phyloP scores from a whole-genome alignment of 2,329 filamentous ascomycete genomes.

The Coniochaeta hoffmannii region DNA sequence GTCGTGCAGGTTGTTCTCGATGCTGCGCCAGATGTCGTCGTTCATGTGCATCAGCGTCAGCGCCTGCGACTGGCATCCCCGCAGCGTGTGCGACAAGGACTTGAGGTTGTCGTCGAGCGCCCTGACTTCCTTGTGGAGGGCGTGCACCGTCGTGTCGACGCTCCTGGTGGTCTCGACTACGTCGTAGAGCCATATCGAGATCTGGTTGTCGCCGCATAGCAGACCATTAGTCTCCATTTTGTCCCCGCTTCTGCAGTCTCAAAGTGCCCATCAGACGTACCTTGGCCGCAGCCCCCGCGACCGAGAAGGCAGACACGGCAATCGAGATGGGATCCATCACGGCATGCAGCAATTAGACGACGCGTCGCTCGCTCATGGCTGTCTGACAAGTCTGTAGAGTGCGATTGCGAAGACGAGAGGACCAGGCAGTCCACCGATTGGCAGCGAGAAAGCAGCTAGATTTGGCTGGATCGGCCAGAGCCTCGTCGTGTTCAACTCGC shows the following conservation, averaged over 20 bases:
- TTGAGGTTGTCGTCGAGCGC: constrained; percentile 1
- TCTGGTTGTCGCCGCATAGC: neutral
- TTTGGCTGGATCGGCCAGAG: neutral
- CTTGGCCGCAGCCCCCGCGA: constrained; percentile 1
- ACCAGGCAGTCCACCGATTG: neutral
- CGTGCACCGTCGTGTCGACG: neutral
- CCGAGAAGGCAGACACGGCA: constrained; percentile 1
- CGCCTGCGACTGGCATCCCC: constrained; percentile 1
- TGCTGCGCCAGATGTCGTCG: constrained; percentile 2
- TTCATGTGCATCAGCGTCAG: constrained; percentile 3
- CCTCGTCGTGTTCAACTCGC: neutral
- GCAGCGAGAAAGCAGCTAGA: neutral
- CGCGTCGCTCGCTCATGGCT: neutral
- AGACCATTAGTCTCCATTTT: neutral
- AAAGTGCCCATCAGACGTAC: neutral
- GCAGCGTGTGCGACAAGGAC: neutral
- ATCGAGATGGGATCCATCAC: constrained; percentile 2
- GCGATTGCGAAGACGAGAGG: neutral
- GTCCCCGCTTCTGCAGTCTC: neutral
- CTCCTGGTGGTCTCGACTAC: neutral
- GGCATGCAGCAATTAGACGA: neutral
- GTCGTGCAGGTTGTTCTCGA: constrained; percentile 1
- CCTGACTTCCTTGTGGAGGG: constrained; percentile 1
- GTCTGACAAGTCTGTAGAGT: neutral
- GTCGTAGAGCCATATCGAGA: constrained; percentile 1